phyloP scores from a whole-genome alignment of 345 rosid genomes.

The Acer campestre region DNA sequence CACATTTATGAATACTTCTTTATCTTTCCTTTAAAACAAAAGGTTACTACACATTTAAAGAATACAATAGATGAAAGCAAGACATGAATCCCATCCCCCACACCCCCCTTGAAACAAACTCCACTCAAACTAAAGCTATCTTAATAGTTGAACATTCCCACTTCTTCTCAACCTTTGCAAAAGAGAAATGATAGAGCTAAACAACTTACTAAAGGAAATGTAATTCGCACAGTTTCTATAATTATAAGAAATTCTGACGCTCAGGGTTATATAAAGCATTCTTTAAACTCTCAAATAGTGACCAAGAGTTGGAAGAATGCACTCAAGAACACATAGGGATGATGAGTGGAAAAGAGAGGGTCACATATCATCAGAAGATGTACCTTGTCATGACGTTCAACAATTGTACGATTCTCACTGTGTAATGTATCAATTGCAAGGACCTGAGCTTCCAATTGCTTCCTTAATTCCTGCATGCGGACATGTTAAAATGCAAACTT shows the following conservation, averaged over 20 bases:
- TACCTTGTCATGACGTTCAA: conserved; percentile 72
- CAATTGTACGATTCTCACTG: conserved; percentile 58
- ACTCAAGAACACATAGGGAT: background rate
- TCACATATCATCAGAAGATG: conserved; percentile 24
- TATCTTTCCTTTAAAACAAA: background rate
- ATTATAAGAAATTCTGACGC: conserved; percentile 1
- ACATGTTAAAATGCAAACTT: background rate
- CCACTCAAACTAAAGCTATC: background rate
- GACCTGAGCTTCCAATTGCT: conserved; percentile 86
- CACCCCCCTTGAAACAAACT: background rate
- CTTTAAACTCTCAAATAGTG: background rate
- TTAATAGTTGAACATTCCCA: background rate
- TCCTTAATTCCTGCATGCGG: conserved; percentile 77
- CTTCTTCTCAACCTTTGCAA: background rate
- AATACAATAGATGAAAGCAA: background rate
- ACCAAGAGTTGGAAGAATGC: conserved; percentile 4
- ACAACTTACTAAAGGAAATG: background rate
- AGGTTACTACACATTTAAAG: too few relatives aligned
- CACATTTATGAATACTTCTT: background rate
- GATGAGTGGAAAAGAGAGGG: background rate
- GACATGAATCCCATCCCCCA: too few relatives aligned
- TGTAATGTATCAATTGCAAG: conserved; percentile 65
- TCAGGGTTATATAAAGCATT: background rate
- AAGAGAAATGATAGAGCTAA: background rate
- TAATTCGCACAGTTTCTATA: background rate